Conservation (phyloP, 192 early-diverging fungal genomes). For the Backusella tuberculispora region DNA sequence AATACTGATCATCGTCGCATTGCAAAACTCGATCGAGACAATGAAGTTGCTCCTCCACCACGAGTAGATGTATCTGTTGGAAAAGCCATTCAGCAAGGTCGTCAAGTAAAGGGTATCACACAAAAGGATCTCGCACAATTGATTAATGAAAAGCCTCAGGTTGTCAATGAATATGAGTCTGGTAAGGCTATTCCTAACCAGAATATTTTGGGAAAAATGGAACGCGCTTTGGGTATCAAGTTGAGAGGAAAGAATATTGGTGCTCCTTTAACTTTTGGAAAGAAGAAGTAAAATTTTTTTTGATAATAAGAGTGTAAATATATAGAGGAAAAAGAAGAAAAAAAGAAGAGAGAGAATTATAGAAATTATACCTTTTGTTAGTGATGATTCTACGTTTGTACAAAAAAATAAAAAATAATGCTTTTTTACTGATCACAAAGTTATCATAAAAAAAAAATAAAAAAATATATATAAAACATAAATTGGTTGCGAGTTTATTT, state of each 20-base stretch:
- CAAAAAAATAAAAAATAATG: neutral
- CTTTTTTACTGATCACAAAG: neutral
- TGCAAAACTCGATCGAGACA: slow-evolving; percentile 87
- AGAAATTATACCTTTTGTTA: neutral
- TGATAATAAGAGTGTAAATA: neutral
- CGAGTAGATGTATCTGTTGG: slow-evolving; percentile 73
- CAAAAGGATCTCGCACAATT: slow-evolving; percentile 90
- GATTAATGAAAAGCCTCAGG: slow-evolving; percentile 92
- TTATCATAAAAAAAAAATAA: neutral
- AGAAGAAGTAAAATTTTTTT: slow-evolving; percentile 41
- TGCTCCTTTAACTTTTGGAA: slow-evolving; percentile 54
- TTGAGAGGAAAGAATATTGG: slow-evolving; percentile 81
- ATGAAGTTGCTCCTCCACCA: slow-evolving; percentile 76
- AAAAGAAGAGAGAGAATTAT: neutral
- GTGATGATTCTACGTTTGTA: neutral
- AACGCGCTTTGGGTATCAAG: slow-evolving; percentile 88
- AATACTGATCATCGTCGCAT: slow-evolving; percentile 73
- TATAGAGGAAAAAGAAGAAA: too few relatives aligned
- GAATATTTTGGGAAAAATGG: slow-evolving; percentile 87
- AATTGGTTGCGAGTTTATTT: neutral
- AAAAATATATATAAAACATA: neutral
- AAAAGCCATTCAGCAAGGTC: slow-evolving; percentile 83
- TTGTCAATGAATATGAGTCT: slow-evolving; percentile 89
- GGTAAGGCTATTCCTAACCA: slow-evolving; percentile 89
- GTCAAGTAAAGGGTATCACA: slow-evolving; percentile 73